phyloP scores from a whole-genome alignment of 345 rosid genomes.

The Eucalyptus guilfoylei region DNA sequence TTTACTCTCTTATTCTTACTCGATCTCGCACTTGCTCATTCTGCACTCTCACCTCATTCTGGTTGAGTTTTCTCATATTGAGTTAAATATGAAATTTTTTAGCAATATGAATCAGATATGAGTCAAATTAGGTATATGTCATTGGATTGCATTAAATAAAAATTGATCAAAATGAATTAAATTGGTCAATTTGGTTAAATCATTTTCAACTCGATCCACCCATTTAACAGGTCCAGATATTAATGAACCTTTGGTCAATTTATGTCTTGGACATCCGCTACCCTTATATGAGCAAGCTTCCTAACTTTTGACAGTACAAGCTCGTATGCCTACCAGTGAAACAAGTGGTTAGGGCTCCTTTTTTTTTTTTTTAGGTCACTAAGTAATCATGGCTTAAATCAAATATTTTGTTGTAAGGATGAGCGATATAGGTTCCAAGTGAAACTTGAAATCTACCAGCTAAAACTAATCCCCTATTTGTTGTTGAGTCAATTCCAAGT shows the following conservation, averaged over 20 bases:
- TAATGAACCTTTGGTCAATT: neutral
- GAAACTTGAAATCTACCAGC: too few species aligned
- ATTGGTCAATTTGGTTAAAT: too few species aligned
- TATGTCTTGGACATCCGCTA: neutral
- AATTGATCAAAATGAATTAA: neutral
- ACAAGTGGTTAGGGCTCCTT: neutral
- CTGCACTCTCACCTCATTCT: neutral
- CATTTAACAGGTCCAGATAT: fast-evolving
- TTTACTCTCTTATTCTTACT: neutral
- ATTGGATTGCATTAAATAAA: too few species aligned
- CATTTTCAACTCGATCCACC: neutral
- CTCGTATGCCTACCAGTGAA: neutral
- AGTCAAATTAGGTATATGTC: neutral
- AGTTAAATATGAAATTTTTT: neutral
- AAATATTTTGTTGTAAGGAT: too few species aligned
- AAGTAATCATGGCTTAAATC: neutral
- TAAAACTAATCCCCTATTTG: too few species aligned
- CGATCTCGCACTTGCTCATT: fast-evolving
- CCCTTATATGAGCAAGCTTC: neutral
- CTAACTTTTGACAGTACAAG: neutral
- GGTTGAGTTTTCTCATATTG: neutral
- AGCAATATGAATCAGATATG: too few species aligned
- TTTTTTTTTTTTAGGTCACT: neutral
- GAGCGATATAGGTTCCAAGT: too few species aligned
- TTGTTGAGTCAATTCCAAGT: too few species aligned